Evolutionary conservation across 192 early-diverging fungal genomes (phyloP).

Genomic region (Coemansia biformis): DNA sequence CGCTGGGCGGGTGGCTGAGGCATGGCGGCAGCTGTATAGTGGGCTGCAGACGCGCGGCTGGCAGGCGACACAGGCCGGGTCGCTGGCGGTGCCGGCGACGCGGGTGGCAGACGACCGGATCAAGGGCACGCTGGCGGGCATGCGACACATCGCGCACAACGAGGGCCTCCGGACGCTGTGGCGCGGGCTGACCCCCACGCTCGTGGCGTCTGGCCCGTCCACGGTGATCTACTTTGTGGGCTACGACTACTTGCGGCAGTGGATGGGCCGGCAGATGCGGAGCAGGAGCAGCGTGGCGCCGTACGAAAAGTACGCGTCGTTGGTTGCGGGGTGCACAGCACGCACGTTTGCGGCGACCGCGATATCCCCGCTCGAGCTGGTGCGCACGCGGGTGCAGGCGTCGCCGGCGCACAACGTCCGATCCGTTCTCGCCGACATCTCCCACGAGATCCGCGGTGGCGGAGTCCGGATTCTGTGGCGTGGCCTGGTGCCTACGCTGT

Average conservation of each 20-base stretch:
- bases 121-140: conserved; percentile 57
- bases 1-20: neutral
- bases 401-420: conserved; percentile 56
- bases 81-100: too few species aligned
- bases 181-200: conserved; percentile 79
- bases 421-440: conserved; percentile 57
- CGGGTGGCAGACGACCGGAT: conserved; percentile 5
- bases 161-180: conserved; percentile 81
- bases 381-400: conserved; percentile 89
- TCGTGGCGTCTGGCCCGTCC: conserved; percentile 84
- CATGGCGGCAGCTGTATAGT: conserved; percentile 19
- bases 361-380: conserved; percentile 86
- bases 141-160: conserved; percentile 69
- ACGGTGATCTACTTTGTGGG: conserved; percentile 94
- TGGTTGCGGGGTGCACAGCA: conserved; percentile 72
- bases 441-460: conserved; percentile 56
- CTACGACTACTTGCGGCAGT: conserved; percentile 79
- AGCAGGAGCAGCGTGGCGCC: conserved; percentile 15
- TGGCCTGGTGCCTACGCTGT: conserved; percentile 80
- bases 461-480: conserved; percentile 73
- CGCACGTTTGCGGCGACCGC: conserved; percentile 69
- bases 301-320: conserved; percentile 59
- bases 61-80: too few species aligned
- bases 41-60: conserved; percentile 8
- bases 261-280: conserved; percentile 21